Evolutionary conservation across 2,329 filamentous ascomycete species (phyloP).

Genomic region (Paraphaeosphaeria minitans): DNA sequence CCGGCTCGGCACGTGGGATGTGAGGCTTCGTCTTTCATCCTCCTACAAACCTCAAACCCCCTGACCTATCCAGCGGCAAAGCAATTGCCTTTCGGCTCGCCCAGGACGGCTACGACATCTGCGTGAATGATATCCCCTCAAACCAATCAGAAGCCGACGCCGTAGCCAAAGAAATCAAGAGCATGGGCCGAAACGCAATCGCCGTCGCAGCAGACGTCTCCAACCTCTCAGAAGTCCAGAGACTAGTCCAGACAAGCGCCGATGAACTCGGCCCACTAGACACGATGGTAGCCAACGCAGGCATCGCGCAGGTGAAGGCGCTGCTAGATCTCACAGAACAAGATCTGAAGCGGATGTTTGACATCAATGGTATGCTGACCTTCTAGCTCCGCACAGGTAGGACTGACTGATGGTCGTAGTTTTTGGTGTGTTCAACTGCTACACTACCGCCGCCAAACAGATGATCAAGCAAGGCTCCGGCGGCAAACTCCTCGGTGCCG

Average conservation of each 20-base stretch:
- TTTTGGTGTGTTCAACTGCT: conserved; percentile 68
- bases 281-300: conserved; percentile 65
- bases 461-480: conserved; percentile 63
- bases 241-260: conserved; percentile 59
- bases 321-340: conserved; percentile 62
- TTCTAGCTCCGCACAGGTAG: not conserved
- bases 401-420: conserved; percentile 49
- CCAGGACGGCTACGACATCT: conserved; percentile 68
- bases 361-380: conserved; percentile 56
- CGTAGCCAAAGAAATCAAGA: conserved; percentile 59
- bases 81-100: conserved; percentile 68
- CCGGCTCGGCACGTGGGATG: conserved; percentile 47
- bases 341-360: conserved; percentile 65
- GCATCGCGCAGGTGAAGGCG: conserved; percentile 63
- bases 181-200: conserved; percentile 59
- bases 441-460: conserved; percentile 66
- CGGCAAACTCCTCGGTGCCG: conserved; percentile 59
- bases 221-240: conserved; percentile 58
- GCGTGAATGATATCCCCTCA: conserved; percentile 65
- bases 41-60: not conserved
- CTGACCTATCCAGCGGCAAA: conserved; percentile 55
- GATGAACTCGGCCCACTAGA: conserved; percentile 59
- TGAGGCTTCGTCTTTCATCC: conserved; percentile 17
- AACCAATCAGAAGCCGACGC: conserved; percentile 60
- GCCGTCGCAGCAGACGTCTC: conserved; percentile 66